Base-by-base conservation (phyloP, 345 rosid species). In the Eucalyptus sp. region DNA sequence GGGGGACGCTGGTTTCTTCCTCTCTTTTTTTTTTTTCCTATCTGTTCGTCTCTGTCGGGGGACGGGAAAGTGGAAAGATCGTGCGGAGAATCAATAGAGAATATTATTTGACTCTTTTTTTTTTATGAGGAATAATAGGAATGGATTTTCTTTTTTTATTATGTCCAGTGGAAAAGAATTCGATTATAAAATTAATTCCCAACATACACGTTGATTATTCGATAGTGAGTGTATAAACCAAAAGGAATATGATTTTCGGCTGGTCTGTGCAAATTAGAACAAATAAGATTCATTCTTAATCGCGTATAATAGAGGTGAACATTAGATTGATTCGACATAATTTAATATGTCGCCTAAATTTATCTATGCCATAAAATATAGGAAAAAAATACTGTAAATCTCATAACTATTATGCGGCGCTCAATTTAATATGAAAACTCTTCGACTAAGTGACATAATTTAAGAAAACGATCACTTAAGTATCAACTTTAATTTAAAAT, bases 291-390 rank as follows among this genome's bases (percentile, higher is more conserved):
- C 4, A 60, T 2, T 13, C 8, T 27, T 60, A 60, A n/a, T 64
- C 18, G 1, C 5, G 1, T 7, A 14, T n/a, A n/a, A 14, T 64
- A 29, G 10, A n/a, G 5, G 10, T n/a, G 18, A n/a, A 13, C 17
- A 7, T n/a, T 14, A 33, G 5, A 64, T 0, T 8, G 5, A 14
- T 14, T 7, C 10, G 2, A n/a, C 33, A 14, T n/a, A n/a, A 7
- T 64, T 13, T 14, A 64, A 3, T 64, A 7, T 64, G 41, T 64
- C 5, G 6, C 18, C 10, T n/a, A n/a, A n/a, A 64, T n/a, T 13
- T 64, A n/a, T 58, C n/a, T 0, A 25, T 11, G 1, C 13, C 66
- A 11, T 58, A 25, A 25, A 25, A 58, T 58, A 25, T 25, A 10
- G 2, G 14, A 5, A 58, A 58, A 58, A 18, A 52, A 52, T 52